Evolutionary conservation across 331 rosid genomes (phyloP).

Genomic region (Quercus phellos): DNA sequence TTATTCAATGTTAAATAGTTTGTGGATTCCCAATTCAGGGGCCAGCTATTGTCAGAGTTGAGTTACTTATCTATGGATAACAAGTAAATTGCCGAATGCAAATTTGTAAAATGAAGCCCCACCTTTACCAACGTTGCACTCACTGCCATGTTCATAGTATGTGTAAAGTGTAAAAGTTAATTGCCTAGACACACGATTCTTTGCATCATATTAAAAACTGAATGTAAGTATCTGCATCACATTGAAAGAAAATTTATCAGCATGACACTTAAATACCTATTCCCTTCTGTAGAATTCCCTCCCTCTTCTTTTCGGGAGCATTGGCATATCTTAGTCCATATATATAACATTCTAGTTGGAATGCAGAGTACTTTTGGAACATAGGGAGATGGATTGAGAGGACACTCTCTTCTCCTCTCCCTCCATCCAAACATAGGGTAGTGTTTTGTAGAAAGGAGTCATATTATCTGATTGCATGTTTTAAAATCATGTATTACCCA

Average conservation of each 20-base stretch:
- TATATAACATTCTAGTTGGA: too few species aligned
- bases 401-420: too few species aligned
- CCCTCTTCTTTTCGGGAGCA: too few species aligned
- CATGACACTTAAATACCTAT: background rate
- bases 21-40: constrained; percentile 25
- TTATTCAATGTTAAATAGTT: constrained; percentile 48
- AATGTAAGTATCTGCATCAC: background rate
- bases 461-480: too few species aligned
- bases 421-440: too few species aligned
- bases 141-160: background rate
- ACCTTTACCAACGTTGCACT: background rate
- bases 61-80: background rate
- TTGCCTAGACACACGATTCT: background rate
- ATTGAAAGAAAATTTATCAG: too few species aligned
- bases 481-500: too few species aligned
- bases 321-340: too few species aligned
- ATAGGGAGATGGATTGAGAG: too few species aligned
- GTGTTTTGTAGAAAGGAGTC: too few species aligned
- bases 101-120: background rate
- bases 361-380: too few species aligned
- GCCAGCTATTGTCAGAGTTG: constrained; percentile 7
- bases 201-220: background rate
- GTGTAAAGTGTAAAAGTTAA: constrained; percentile 15
- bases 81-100: background rate
- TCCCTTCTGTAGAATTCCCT: background rate